A percentile compares a stretch with the other conserved stretches of the same genome.
Evolutionary conservation across 352 stramenopile genomes (phyloP).

Genomic region (Globisporangium rhizosaccharum): DNA sequence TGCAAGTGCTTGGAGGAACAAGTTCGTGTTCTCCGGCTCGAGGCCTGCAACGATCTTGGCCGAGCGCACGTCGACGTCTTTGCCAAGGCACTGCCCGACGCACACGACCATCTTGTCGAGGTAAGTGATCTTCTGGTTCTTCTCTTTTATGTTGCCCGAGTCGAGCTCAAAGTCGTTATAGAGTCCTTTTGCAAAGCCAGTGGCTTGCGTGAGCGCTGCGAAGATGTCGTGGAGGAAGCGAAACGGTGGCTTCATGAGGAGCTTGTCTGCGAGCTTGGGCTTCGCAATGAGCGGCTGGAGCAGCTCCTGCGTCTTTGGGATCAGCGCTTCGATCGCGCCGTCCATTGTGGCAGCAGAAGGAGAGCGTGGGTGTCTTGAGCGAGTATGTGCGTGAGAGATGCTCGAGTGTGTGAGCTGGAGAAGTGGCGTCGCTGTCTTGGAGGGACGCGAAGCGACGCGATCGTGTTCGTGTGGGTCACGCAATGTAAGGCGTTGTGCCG

Average conservation of each 20-base stretch:
- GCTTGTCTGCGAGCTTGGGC: conserved; percentile 93
- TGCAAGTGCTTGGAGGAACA: conserved; percentile 69
- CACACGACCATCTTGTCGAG: conserved; percentile 87
- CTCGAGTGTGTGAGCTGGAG: not conserved
- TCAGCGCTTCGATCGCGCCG: conserved; percentile 59
- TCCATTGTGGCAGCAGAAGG: conserved; percentile 21
- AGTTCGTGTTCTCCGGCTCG: conserved; percentile 82
- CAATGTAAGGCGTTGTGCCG: no score
- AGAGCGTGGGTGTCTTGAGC: not conserved
- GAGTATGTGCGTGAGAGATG: not conserved
- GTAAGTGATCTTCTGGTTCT: conserved; percentile 79
- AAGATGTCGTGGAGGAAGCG: conserved; percentile 57
- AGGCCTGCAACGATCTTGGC: conserved; percentile 84
- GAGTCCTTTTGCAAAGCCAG: no score
- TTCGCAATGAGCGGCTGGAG: conserved; percentile 90
- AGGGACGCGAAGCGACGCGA: not conserved
- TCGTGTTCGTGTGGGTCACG: no score
- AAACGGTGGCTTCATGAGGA: conserved; percentile 95
- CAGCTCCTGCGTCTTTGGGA: conserved; percentile 72
- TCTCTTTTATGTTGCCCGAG: conserved; percentile 78
- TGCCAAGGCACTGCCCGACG: conserved; percentile 54
- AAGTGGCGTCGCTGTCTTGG: not conserved
- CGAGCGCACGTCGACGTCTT: conserved; percentile 66
- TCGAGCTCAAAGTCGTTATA: no score
- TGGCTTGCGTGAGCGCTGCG: no score